phyloP scores from a whole-genome alignment of 352 stramenopile species.

The Pythium aphanidermatum region DNA sequence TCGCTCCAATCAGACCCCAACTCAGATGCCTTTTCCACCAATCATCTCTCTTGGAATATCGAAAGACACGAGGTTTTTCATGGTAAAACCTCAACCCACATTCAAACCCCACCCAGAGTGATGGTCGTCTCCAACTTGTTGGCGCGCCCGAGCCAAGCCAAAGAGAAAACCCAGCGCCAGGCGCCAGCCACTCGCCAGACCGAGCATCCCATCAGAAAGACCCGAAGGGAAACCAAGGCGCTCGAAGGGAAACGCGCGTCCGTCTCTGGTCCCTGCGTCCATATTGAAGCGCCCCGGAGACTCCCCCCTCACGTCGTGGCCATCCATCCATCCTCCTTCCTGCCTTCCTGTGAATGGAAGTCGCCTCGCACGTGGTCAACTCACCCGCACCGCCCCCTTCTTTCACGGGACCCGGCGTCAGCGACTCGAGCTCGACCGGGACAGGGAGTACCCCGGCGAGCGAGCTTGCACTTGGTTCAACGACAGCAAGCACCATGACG shows the following conservation, averaged over 20 bases:
- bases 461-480: no score
- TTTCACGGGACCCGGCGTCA: neutral
- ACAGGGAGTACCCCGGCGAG: no score
- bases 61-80: constrained; percentile 18
- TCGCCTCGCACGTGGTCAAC: constrained; percentile 1
- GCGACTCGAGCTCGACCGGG: no score
- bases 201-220: no score
- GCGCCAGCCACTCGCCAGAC: no score
- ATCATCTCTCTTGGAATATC: constrained; percentile 1
- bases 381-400: neutral
- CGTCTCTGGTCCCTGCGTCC: no score
- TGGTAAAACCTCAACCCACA: constrained; percentile 9
- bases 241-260: no score
- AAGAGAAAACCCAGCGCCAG: neutral
- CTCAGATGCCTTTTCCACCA: constrained; percentile 14
- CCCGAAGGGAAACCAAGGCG: no score
- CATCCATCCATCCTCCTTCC: neutral
- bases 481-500: no score
- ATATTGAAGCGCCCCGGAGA: no score
- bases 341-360: constrained; percentile 17
- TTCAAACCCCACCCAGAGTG: constrained; percentile 13
- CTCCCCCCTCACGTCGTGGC: no score
- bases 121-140: constrained; percentile 6
- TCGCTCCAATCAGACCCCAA: neutral
- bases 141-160: neutral